Percentiles rank a stretch among this genome's conserved stretches.
Conservation (phyloP, 2,329 filamentous ascomycete genomes). For the Epichloe gansuensis region DNA sequence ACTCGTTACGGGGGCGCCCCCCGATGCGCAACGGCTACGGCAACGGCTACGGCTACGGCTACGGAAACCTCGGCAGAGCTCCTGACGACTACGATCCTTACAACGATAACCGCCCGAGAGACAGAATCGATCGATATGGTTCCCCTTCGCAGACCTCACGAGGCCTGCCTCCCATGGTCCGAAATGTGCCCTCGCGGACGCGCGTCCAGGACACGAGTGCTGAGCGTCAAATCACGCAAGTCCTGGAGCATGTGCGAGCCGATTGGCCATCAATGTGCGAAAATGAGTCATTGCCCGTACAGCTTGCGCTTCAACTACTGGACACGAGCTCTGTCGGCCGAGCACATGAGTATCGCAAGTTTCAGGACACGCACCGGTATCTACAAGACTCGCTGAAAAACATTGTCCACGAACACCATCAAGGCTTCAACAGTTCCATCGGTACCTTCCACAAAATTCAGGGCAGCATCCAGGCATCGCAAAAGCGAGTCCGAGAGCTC, state of each 20-base stretch:
- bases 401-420: slow-evolving; percentile 97
- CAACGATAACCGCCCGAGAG: slow-evolving; percentile 29
- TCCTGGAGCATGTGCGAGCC: slow-evolving; percentile 70
- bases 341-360: slow-evolving; percentile 76
- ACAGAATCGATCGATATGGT: slow-evolving; percentile 31
- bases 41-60: slow-evolving; percentile 27
- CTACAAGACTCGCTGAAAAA: slow-evolving; percentile 87
- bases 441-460: slow-evolving; percentile 99
- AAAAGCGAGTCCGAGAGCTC: slow-evolving; percentile 68
- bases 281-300: slow-evolving; percentile 80
- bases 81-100: slow-evolving; percentile 37
- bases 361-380: slow-evolving; percentile 70
- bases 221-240: slow-evolving; percentile 44
- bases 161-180: slow-evolving; percentile 18
- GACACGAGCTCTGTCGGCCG: slow-evolving; percentile 88
- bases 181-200: slow-evolving; percentile 23
- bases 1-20: slow-evolving; percentile 32
- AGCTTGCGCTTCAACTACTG: slow-evolving; percentile 87
- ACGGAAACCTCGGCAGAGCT: slow-evolving; percentile 27
- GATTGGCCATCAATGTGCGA: slow-evolving; percentile 91
- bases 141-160: slow-evolving; percentile 21
- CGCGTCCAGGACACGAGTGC: slow-evolving; percentile 33
- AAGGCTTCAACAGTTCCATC: slow-evolving; percentile 98
- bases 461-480: slow-evolving; percentile 76
- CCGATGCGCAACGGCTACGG: slow-evolving; percentile 24